A percentile compares a stretch with the other conserved stretches of the same genome.
Conservation (phyloP, 75 land plant genomes). For the Gnetum montanum region DNA sequence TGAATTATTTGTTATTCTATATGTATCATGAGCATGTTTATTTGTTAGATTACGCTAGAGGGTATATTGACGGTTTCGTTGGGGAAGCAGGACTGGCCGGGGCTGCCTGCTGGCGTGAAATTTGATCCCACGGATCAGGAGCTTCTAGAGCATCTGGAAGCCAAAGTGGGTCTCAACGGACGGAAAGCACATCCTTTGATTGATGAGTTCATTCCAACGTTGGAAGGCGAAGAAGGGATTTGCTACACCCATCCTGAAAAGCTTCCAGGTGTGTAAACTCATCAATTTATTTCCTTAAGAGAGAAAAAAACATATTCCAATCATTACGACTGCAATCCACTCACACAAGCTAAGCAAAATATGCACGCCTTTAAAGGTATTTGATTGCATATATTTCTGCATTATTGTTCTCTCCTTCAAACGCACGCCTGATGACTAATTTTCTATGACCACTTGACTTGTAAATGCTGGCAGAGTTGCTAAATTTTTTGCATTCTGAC, state of each 20-base stretch:
- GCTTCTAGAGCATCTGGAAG: constrained; percentile 68
- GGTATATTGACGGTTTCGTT: not conserved
- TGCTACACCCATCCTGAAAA: constrained; percentile 86
- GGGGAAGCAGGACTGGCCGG: constrained; percentile 32
- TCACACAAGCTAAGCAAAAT: too few relatives aligned
- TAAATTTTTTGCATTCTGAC: not conserved
- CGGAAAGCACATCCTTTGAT: constrained; percentile 51
- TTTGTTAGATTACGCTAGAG: not conserved
- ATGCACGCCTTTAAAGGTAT: too few relatives aligned
- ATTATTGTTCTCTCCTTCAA: not conserved
- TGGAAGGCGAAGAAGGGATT: constrained; percentile 74
- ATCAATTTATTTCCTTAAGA: too few relatives aligned
- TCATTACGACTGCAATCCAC: too few relatives aligned
- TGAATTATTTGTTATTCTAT: not conserved
- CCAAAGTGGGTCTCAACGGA: constrained; percentile 29
- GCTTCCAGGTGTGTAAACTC: constrained; percentile 90
- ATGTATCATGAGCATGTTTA: not conserved
- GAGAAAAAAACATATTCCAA: too few relatives aligned
- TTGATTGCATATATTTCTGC: too few relatives aligned
- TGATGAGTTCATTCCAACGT: constrained; percentile 67
- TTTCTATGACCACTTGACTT: not conserved
- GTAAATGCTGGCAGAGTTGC: not conserved
- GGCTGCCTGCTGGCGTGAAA: constrained; percentile 88
- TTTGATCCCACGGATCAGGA: constrained; percentile 87
- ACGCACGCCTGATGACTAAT: not conserved